Conservation (phyloP, 169 alveolate species). For the Cryptosporidium meleagridis region DNA sequence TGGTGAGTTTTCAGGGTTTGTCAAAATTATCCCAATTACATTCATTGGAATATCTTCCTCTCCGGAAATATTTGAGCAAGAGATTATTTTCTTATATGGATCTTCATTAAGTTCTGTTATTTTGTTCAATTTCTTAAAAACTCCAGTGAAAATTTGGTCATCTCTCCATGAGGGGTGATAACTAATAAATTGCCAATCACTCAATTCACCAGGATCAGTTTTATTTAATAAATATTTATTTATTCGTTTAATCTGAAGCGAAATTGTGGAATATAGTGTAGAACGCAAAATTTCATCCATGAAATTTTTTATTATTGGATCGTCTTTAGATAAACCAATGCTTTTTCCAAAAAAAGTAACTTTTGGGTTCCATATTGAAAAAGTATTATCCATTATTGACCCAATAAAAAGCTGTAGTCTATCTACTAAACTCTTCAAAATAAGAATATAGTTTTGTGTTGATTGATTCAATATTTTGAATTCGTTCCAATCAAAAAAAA, state of each 20-base stretch:
- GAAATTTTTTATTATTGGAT: slow-evolving; percentile 24
- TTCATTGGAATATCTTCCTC: slow-evolving; percentile 93
- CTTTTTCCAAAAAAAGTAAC: slow-evolving; percentile 39
- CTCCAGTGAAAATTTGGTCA: slow-evolving; percentile 36
- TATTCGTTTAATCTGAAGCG: slow-evolving; percentile 54
- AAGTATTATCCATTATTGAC: slow-evolving; percentile 17
- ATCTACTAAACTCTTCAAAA: slow-evolving; percentile 53
- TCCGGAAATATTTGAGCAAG: slow-evolving; percentile 81
- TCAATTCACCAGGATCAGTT: not conserved
- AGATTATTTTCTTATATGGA: slow-evolving; percentile 26
- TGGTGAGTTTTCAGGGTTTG: slow-evolving; percentile 89
- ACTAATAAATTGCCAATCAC: slow-evolving; percentile 65
- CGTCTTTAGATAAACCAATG: slow-evolving; percentile 15
- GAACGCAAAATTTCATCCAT: slow-evolving; percentile 66
- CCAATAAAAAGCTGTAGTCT: slow-evolving; percentile 68
- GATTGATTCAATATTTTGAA: slow-evolving; percentile 10
- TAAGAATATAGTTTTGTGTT: not conserved
- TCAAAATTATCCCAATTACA: slow-evolving; percentile 85
- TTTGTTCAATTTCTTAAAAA: slow-evolving; percentile 23
- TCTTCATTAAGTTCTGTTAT: slow-evolving; percentile 41
- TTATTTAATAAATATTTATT: slow-evolving; percentile 10
- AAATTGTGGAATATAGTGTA: slow-evolving; percentile 46
- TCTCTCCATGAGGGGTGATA: slow-evolving; percentile 52
- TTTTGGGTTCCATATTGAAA: slow-evolving; percentile 51
- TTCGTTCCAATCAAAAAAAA: slow-evolving; percentile 82